These are phyloP conservation scores for Blastosporella zonata DNA, from an alignment of 1,284 basidiomycete genomes.

Conservation along the genomic window DNA sequence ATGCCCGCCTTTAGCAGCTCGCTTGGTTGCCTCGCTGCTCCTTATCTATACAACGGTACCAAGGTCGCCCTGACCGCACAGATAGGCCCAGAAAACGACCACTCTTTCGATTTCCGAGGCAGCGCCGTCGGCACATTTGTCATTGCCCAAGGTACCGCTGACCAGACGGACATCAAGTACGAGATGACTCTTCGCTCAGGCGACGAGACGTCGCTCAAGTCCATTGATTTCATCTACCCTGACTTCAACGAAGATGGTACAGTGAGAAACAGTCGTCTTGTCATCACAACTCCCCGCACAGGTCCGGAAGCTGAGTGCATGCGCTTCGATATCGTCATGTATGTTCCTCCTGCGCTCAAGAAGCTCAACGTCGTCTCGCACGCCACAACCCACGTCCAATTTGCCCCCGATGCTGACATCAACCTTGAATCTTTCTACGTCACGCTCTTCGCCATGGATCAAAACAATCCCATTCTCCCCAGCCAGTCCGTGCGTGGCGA, in stretches of 20 bases:
- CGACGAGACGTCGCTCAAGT: constrained; percentile 37
- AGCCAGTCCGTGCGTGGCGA: constrained; percentile 38
- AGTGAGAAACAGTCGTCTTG: constrained; percentile 34
- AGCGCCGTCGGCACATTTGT: constrained; percentile 48
- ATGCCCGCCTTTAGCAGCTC: constrained; percentile 55
- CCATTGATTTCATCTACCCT: constrained; percentile 33
- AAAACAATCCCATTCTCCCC: constrained; percentile 45
- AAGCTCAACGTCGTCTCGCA: constrained; percentile 43
- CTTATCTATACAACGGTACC: constrained; percentile 42
- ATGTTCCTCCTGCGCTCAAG: constrained; percentile 45
- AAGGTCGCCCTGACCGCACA: constrained; percentile 37
- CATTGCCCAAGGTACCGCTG: constrained; percentile 40
- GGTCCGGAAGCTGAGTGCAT: constrained; percentile 38
- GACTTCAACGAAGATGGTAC: constrained; percentile 28
- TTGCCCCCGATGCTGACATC: constrained; percentile 41
- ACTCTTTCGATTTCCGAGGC: constrained; percentile 46
- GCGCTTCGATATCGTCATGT: constrained; percentile 52
- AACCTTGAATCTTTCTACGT: constrained; percentile 44
- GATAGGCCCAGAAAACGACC: constrained; percentile 35
- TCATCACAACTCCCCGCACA: constrained; percentile 33
- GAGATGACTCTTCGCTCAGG: constrained; percentile 45
- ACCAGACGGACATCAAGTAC: constrained; percentile 43
- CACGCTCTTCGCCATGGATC: constrained; percentile 35
- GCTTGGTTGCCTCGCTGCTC: constrained; percentile 44
- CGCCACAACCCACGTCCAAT: constrained; percentile 45